Evolutionary conservation across 2,329 filamentous ascomycete genomes (phyloP).

Genomic region (Trichoderma koningiopsis): DNA sequence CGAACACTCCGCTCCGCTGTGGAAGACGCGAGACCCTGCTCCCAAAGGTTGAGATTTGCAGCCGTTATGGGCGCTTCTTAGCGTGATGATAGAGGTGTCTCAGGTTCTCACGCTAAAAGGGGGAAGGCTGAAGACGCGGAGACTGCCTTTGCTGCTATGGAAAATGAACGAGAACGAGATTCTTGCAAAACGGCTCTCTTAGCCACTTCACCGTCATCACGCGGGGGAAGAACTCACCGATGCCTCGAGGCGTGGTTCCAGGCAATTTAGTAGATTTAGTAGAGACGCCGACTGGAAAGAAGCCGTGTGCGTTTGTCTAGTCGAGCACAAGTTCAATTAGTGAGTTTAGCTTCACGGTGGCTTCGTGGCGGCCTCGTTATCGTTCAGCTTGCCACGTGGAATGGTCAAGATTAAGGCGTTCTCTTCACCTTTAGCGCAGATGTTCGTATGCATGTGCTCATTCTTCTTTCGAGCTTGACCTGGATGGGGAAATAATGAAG

Average conservation of each 20-base stretch:
- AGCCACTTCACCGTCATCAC: neutral
- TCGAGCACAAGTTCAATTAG: neutral
- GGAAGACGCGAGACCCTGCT: neutral
- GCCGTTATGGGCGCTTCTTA: neutral
- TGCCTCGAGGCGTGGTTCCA: neutral
- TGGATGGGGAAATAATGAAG: neutral
- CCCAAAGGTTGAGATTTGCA: neutral
- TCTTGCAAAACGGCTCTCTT: neutral
- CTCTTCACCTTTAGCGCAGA: neutral
- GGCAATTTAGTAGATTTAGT: neutral
- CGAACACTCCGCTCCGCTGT: neutral
- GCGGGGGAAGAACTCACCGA: neutral
- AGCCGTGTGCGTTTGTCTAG: neutral
- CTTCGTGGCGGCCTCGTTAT: constrained; percentile 4
- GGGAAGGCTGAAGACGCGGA: neutral
- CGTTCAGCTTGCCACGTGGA: neutral
- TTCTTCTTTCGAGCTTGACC: neutral
- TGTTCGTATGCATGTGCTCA: neutral
- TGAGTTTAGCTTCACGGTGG: neutral
- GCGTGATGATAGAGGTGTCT: neutral
- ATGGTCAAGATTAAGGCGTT: neutral
- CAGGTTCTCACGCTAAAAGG: neutral
- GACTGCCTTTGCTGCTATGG: neutral
- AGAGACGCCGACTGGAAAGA: neutral
- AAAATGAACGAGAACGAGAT: neutral